phyloP scores from a whole-genome alignment of 106 monocot species.

The Cymbidium sinense region DNA sequence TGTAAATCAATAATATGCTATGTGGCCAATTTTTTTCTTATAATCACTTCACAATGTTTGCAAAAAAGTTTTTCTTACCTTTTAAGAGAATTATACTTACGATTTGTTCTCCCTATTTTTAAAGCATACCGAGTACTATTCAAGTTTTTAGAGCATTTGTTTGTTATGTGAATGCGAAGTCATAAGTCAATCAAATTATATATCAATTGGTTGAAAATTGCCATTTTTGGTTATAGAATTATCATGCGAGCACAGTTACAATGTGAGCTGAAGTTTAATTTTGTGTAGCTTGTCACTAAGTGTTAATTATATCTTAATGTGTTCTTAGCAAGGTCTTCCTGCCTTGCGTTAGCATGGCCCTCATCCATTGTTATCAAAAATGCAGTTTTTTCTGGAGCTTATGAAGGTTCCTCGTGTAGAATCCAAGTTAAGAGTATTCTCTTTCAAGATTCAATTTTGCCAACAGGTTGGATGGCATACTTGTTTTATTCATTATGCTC shows the following conservation, averaged over 20 bases:
- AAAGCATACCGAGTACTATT: too few relatives aligned
- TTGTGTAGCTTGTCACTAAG: neutral
- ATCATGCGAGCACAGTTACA: neutral
- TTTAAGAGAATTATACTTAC: neutral
- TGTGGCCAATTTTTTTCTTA: too few relatives aligned
- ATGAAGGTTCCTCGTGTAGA: constrained; percentile 11
- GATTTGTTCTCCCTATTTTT: neutral
- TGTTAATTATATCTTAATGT: neutral
- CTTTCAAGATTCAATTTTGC: constrained; percentile 11
- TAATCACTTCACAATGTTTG: too few relatives aligned
- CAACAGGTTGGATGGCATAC: neutral
- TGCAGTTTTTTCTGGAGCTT: constrained; percentile 10
- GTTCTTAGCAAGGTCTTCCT: too few relatives aligned
- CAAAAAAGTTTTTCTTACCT: neutral
- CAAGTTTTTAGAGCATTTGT: neutral
- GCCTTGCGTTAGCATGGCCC: neutral
- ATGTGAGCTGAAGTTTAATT: neutral
- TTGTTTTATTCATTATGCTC: neutral
- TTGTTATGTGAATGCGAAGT: neutral
- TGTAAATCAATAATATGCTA: too few relatives aligned
- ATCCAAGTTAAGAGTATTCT: constrained; percentile 12
- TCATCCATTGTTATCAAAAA: neutral
- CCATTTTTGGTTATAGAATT: neutral
- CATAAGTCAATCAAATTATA: neutral
- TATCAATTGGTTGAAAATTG: neutral